Conservation (phyloP, 164 flowering plant genomes). For the Stephania yunnanensis region DNA sequence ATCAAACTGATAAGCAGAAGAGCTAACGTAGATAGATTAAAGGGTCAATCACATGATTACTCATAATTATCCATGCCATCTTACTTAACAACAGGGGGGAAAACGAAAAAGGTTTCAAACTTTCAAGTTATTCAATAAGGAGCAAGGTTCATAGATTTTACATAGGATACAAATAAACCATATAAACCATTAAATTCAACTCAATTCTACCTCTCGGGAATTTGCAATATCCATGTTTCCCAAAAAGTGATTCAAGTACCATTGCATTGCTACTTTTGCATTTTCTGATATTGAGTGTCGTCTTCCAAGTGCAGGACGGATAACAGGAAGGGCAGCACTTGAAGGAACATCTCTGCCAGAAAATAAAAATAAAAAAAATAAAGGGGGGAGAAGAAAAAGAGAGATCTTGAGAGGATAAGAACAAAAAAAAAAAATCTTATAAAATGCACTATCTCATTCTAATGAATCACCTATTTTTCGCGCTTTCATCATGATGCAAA, state of each 20-base stretch:
- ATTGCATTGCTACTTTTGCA: constrained; percentile 94
- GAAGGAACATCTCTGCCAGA: constrained; percentile 92
- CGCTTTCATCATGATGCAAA: constrained; percentile 63
- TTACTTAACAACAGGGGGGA: no score
- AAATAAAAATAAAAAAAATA: not conserved
- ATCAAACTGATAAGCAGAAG: not conserved
- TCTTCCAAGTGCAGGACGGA: constrained; percentile 84
- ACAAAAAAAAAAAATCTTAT: constrained; percentile 9
- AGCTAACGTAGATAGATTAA: not conserved
- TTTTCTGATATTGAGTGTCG: constrained; percentile 84
- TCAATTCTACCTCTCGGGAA: constrained; percentile 69
- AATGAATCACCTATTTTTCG: constrained; percentile 62
- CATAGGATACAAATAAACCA: not conserved
- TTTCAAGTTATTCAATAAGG: not conserved
- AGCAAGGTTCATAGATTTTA: not conserved
- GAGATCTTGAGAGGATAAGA: constrained; percentile 28
- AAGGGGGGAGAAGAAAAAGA: constrained; percentile 18
- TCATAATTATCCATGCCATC: no score
- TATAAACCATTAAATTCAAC: not conserved
- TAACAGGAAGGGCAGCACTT: constrained; percentile 87
- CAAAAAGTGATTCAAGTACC: constrained; percentile 82
- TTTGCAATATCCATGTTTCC: constrained; percentile 89
- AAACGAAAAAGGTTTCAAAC: no score
- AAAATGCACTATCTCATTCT: constrained; percentile 4
- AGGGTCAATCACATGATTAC: not conserved